phyloP scores from a whole-genome alignment of 1,284 basidiomycete species.

The Meripilus lineatus region DNA sequence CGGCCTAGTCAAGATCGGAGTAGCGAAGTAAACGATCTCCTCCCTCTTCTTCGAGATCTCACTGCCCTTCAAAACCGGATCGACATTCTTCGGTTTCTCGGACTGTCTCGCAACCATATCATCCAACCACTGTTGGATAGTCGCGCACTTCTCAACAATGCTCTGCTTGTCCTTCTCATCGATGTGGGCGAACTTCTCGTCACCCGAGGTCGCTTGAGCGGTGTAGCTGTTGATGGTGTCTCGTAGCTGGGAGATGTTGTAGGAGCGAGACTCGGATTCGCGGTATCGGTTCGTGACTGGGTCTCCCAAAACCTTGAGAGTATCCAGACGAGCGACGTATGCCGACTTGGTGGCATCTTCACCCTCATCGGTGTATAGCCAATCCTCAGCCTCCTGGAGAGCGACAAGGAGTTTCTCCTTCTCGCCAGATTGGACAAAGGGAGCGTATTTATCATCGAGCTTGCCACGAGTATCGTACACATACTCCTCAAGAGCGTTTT shows the following conservation, averaged over 20 bases:
- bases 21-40: conserved; percentile 81
- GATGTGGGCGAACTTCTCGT: conserved; percentile 87
- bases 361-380: conserved; percentile 94
- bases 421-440: conserved; percentile 70
- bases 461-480: conserved; percentile 92
- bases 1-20: conserved; percentile 80
- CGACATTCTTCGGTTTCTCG: conserved; percentile 82
- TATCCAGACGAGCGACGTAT: conserved; percentile 77
- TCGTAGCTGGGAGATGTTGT: conserved; percentile 68
- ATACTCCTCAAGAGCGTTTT: conserved; percentile 97
- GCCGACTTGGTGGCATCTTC: conserved; percentile 92
- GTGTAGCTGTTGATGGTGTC: conserved; percentile 85
- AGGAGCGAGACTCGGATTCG: conserved; percentile 77
- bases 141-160: conserved; percentile 79
- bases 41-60: conserved; percentile 88
- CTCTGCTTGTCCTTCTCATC: conserved; percentile 81
- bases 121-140: conserved; percentile 89
- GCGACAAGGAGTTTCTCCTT: conserved; percentile 70
- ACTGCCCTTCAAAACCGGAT: conserved; percentile 73
- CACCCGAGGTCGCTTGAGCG: conserved; percentile 71
- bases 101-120: conserved; percentile 82
- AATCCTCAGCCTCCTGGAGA: conserved; percentile 82
- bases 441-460: conserved; percentile 80
- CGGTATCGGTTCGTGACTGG: conserved; percentile 77
- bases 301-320: conserved; percentile 80